Base-by-base conservation (phyloP, 768 basidiomycete species). In the Hysterangium stoloniferum region DNA sequence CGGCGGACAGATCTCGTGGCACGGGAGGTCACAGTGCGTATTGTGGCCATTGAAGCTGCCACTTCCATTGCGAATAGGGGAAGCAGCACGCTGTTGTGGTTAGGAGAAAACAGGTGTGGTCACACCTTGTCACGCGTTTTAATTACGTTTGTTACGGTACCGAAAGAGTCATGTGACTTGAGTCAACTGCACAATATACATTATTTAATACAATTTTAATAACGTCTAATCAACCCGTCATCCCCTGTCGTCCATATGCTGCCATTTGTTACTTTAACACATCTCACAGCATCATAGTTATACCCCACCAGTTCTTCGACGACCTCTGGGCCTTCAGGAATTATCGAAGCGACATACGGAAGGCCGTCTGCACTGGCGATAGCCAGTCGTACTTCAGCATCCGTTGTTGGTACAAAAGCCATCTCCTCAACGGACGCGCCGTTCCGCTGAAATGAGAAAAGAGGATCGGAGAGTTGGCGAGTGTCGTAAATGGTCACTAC, bases 361-460 rank as follows among this genome's bases (percentile, higher is more conserved):
- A 84, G 65, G 1, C 82, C 83, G 58, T 84, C 82, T 36, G 71
- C 68, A 1, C 77, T 76, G 2, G 73, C 76, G 1, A 82, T 67
- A 2, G 69, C 72, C 43, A 84, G 53, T 4, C 64, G 65, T 1
- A 69, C 61, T 8, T 62, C 64, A 3, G 12, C 34, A 8, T 43
- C 13, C 46, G 17, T 31, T 28, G 24, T 45, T 32, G 54, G 34
- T 17, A 66, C 48, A 47, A 76, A 74, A 1, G 60, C 60, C 3
- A 84, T 44, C 53, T 75, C 75, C 47, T 78, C 76, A 4, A 84
- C 67, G 1, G 66, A 68, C 3, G 76, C 73, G 4, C 68, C 67
- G 55, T 74, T 73, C 19, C 78, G 66, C 15, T 54, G 38, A 43
- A 62, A 79, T 3, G 70, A 65, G 0, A 67, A 66, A 33, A 79